Evolutionary conservation across 495 filamentous ascomycete genomes (phyloP).

Genomic region (Tuber umbilicatum): DNA sequence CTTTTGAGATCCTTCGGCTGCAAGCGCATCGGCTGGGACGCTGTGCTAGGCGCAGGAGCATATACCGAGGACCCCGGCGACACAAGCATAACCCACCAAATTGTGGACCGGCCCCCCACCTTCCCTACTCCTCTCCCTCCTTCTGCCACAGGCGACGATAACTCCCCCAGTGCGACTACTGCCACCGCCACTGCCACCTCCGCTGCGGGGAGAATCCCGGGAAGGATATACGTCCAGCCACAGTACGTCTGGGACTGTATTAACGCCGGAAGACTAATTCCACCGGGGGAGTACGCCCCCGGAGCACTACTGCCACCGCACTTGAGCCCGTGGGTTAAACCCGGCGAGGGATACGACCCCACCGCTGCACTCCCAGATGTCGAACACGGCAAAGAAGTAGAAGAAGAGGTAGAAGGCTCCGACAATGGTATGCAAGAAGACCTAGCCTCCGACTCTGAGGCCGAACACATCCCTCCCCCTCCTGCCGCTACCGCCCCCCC

Average conservation of each 20-base stretch:
- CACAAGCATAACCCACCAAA: conserved; percentile 84
- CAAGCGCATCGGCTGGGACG: conserved; percentile 92
- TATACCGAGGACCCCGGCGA: conserved; percentile 85
- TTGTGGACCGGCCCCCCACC: conserved; percentile 80
- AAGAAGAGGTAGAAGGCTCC: conserved; percentile 30
- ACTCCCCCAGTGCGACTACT: conserved; percentile 48
- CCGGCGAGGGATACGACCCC: conserved; percentile 77
- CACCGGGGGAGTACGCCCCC: conserved; percentile 81
- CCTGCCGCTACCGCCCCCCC: neutral
- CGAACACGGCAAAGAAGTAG: conserved; percentile 72
- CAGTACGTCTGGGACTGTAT: conserved; percentile 98
- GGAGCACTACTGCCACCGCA: conserved; percentile 86
- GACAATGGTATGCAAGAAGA: conserved; percentile 51
- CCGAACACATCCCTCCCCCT: conserved; percentile 31
- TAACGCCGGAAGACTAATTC: conserved; percentile 79
- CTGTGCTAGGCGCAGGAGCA: conserved; percentile 78
- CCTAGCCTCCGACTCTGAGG: conserved; percentile 53
- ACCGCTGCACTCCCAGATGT: conserved; percentile 68
- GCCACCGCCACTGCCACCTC: too few relatives aligned
- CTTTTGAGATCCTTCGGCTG: conserved; percentile 91
- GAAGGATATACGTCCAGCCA: conserved; percentile 85
- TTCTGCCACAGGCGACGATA: conserved; percentile 53
- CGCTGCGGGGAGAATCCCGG: conserved; percentile 65
- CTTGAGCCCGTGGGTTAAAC: conserved; percentile 91
- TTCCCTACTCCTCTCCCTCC: conserved; percentile 55